Conservation (phyloP, 2,329 filamentous ascomycete genomes). For the Clonostachys chloroleuca region DNA sequence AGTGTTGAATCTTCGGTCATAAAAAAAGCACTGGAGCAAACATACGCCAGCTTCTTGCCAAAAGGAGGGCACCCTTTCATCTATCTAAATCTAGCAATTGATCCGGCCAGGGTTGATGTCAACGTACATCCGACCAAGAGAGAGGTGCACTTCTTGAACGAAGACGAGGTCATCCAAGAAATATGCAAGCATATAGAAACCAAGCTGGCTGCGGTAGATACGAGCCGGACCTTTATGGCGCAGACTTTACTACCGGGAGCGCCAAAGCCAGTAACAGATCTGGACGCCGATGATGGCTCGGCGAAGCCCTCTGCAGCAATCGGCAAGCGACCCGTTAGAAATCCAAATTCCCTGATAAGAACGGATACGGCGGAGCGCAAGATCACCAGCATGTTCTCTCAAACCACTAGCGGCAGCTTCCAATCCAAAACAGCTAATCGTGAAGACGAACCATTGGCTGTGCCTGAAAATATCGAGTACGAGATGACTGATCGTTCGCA, state of each 20-base stretch:
- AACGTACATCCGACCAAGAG: constrained; percentile 97
- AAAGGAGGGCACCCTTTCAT: constrained; percentile 93
- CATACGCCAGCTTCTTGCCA: constrained; percentile 80
- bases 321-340: constrained; percentile 30
- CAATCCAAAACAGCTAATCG: constrained; percentile 1
- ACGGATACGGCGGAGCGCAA: constrained; percentile 88
- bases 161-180: constrained; percentile 88
- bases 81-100: constrained; percentile 89
- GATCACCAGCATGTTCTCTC: constrained; percentile 85
- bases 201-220: constrained; percentile 82
- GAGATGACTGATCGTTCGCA: constrained; percentile 66
- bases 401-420: constrained; percentile 2
- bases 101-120: constrained; percentile 88
- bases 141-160: constrained; percentile 95
- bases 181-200: constrained; percentile 78
- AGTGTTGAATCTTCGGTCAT: constrained; percentile 86
- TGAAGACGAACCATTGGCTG: constrained; percentile 25
- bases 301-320: constrained; percentile 25
- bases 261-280: constrained; percentile 8
- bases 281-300: constrained; percentile 15
- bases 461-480: constrained; percentile 59
- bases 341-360: constrained; percentile 75
- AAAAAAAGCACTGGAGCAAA: constrained; percentile 87
- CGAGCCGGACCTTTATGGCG: constrained; percentile 89
- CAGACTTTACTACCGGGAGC: constrained; percentile 81